A percentile compares a stretch with the other conserved stretches of the same genome.
phyloP scores from a whole-genome alignment of 1,284 basidiomycete genomes.

The Crepidotus sp. region DNA sequence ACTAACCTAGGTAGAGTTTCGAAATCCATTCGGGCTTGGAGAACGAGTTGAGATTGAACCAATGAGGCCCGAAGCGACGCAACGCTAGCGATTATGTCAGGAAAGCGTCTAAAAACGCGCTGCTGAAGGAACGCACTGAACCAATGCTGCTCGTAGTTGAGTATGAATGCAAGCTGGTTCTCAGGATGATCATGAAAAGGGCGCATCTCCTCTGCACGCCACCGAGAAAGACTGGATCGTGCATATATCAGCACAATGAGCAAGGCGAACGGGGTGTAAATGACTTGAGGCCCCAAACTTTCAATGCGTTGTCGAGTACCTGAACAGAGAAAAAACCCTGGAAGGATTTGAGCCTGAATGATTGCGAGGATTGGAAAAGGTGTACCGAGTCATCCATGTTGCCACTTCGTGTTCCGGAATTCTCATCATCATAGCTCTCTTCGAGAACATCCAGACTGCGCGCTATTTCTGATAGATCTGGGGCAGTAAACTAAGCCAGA shows the following conservation, averaged over 20 bases:
- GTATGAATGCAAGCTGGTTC: slow-evolving; percentile 82
- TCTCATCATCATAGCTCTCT: slow-evolving; percentile 44
- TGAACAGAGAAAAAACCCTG: slow-evolving; percentile 83
- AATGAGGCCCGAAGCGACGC: slow-evolving; percentile 74
- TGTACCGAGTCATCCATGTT: slow-evolving; percentile 87
- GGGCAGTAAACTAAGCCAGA: slow-evolving; percentile 61
- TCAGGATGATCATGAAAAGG: slow-evolving; percentile 70
- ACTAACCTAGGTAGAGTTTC: slow-evolving; percentile 71
- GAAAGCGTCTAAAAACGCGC: neutral
- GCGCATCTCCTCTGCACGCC: slow-evolving; percentile 79
- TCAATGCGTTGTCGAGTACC: slow-evolving; percentile 71
- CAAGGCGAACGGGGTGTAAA: slow-evolving; percentile 19
- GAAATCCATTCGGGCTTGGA: slow-evolving; percentile 74
- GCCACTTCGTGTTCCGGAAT: slow-evolving; percentile 40
- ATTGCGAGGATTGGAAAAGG: slow-evolving; percentile 10
- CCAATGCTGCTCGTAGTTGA: slow-evolving; percentile 87
- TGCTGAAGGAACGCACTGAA: slow-evolving; percentile 30
- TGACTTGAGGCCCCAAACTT: slow-evolving; percentile 76
- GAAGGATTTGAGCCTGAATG: neutral
- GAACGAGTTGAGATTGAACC: slow-evolving; percentile 90
- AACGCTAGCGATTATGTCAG: slow-evolving; percentile 26
- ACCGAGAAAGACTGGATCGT: slow-evolving; percentile 57
- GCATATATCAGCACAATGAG: slow-evolving; percentile 12
- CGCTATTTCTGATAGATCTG: slow-evolving; percentile 82
- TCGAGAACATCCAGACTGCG: slow-evolving; percentile 57